Evolutionary conservation across 345 rosid genomes (phyloP), one percentile per base, ranked within the genome.

Genomic region (Raphanus raphanistrum): DNA sequence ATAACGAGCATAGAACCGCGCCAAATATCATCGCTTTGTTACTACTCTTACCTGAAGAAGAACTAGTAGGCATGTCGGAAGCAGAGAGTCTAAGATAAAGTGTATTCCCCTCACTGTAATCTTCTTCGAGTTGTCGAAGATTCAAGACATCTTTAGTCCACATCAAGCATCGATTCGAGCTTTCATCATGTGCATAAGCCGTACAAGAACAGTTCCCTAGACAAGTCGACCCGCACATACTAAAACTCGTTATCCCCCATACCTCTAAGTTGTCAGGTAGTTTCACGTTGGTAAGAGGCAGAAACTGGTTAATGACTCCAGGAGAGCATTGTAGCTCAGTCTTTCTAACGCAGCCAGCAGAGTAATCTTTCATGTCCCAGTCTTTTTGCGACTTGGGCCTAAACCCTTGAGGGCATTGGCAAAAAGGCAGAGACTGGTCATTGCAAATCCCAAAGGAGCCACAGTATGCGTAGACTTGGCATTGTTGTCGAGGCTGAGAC

Each of bases 371-470:
- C 35, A 82, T 61, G 66, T 70, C 80, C 95, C 97, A 90, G 27
- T 88, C 83, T 3, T 59, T 28, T 1, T 2, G 63, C 0, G 80
- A 84, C 17, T 17, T 6, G 0, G 84, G 84, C 15, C 41, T 70
- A 79, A 91, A 93, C 27, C 94, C 89, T 0, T 9, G 61, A 84
- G 81, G 63, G 61, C 97, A 91, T 11, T 13, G 33, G 27, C 96
- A 91, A 83, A 75, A 86, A 45, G 86, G 87, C 74, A 74, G 55
- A 8, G 82, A 76, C 0, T 70, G 71, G 11, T 72, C 87, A 2
- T 25, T 82, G 72, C 98, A 91, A 57, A 71, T 78, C 43, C 94
- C 92, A 65, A 84, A 89, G 26, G 90, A 77, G n/a, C 98, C 96
- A 77, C 98, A 93, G 33, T 63, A 88, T 6, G 80, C 84, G 59